A percentile compares a stretch with the other conserved stretches of the same genome.
Conservation (phyloP, 208 protist species). For the Leishmania aethiopica region DNA sequence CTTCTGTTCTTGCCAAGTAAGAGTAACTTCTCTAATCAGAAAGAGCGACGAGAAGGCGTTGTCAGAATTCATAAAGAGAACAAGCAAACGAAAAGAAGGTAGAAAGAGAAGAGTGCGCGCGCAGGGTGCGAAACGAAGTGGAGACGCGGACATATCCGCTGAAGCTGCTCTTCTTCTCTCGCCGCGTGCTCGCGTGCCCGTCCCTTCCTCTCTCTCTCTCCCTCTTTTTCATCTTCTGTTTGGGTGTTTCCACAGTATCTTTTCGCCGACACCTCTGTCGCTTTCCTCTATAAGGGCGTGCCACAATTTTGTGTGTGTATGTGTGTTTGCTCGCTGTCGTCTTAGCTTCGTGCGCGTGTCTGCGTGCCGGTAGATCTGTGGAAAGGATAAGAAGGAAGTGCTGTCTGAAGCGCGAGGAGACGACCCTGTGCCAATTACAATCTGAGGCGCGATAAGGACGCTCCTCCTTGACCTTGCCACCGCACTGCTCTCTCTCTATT, state of each 20-base stretch:
- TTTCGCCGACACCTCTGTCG: background rate
- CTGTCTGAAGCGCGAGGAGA: background rate
- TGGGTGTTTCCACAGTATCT: background rate
- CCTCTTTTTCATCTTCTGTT: background rate
- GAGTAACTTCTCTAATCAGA: background rate
- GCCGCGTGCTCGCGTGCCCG: background rate
- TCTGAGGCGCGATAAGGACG: background rate
- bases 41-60: background rate
- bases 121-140: background rate
- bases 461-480: background rate
- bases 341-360: background rate
- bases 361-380: background rate
- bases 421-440: background rate
- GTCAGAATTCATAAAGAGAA: background rate
- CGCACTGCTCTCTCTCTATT: background rate
- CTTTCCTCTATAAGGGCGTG: background rate
- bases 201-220: background rate
- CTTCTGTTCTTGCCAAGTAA: background rate
- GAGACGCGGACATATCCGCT: background rate
- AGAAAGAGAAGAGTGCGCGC: background rate
- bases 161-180: constrained; percentile 5
- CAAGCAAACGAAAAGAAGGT: background rate
- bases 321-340: background rate
- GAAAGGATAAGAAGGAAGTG: background rate
- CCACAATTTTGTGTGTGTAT: background rate